Evolutionary conservation across 2,329 filamentous ascomycete genomes (phyloP).

Genomic region (Juglanconis sp.): DNA sequence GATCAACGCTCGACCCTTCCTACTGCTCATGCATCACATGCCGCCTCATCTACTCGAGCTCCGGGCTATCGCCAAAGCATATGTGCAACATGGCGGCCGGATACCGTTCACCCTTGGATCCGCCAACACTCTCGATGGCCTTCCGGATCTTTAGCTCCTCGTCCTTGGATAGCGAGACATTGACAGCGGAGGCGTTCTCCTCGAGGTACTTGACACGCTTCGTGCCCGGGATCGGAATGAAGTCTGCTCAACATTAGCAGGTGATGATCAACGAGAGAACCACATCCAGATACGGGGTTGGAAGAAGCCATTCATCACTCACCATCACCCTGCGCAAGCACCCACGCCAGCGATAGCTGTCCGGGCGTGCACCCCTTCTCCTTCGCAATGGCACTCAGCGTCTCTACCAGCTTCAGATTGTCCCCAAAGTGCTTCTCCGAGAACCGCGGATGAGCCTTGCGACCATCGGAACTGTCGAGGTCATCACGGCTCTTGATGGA

Average conservation of each 20-base stretch:
- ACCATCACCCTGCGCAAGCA: conserved; percentile 41
- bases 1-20: too few species aligned
- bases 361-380: conserved; percentile 39
- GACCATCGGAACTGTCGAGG: conserved; percentile 39
- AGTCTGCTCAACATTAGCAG: conserved; percentile 22
- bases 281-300: neutral
- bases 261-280: neutral
- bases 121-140: conserved; percentile 29
- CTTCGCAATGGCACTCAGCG: conserved; percentile 25
- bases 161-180: conserved; percentile 32
- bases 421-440: conserved; percentile 46
- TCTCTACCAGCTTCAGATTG: conserved; percentile 37
- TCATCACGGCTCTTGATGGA: conserved; percentile 40
- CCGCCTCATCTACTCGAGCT: conserved; percentile 1
- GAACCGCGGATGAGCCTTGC: conserved; percentile 39
- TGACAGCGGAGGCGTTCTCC: conserved; percentile 24
- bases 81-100: neutral
- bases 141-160: conserved; percentile 34
- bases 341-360: conserved; percentile 55
- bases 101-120: conserved; percentile 12
- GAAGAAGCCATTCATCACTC: neutral
- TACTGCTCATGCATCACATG: too few species aligned
- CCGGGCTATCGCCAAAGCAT: conserved; percentile 15
- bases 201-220: conserved; percentile 26
- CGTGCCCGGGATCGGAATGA: conserved; percentile 35